These are phyloP conservation scores for Neofusicoccum sp. DNA, from an alignment of 2,329 filamentous ascomycete genomes.

Conservation along the genomic window DNA sequence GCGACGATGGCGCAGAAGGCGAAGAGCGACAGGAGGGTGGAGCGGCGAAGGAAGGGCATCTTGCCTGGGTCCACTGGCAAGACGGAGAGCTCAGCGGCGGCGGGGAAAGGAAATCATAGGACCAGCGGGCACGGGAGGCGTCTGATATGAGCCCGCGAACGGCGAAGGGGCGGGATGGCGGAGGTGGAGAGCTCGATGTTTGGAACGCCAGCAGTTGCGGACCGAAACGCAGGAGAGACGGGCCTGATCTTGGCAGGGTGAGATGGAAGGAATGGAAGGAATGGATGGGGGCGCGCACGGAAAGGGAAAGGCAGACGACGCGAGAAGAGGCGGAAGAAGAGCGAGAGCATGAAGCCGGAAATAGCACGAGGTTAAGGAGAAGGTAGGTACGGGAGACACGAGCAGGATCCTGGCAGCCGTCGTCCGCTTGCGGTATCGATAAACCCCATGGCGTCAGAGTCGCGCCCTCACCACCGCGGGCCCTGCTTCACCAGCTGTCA, in stretches of 20 bases:
- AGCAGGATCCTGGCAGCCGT: not conserved
- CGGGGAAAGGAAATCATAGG: not conserved
- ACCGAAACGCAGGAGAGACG: not conserved
- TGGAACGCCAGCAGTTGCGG: not conserved
- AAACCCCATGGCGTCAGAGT: conserved; percentile 10
- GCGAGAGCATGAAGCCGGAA: conserved; percentile 1
- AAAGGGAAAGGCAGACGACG: not conserved
- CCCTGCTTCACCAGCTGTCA: not conserved
- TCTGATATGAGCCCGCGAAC: not conserved
- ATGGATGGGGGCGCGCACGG: too few species aligned
- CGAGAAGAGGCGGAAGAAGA: not conserved
- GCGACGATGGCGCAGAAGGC: conserved; percentile 33
- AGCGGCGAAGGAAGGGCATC: conserved; percentile 35
- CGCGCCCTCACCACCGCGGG: not conserved
- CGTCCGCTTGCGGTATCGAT: conserved; percentile 17
- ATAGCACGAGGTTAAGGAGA: conserved; percentile 15
- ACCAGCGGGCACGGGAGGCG: not conserved
- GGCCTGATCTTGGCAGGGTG: conserved; percentile 2
- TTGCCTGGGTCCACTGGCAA: conserved; percentile 26
- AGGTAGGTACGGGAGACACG: not conserved
- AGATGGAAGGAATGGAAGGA: not conserved
- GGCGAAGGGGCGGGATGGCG: not conserved
- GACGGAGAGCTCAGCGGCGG: not conserved
- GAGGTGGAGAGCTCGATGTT: not conserved
- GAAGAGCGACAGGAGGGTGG: conserved; percentile 32